phyloP scores from a whole-genome alignment of 345 rosid genomes.

The Litchi chinensis region DNA sequence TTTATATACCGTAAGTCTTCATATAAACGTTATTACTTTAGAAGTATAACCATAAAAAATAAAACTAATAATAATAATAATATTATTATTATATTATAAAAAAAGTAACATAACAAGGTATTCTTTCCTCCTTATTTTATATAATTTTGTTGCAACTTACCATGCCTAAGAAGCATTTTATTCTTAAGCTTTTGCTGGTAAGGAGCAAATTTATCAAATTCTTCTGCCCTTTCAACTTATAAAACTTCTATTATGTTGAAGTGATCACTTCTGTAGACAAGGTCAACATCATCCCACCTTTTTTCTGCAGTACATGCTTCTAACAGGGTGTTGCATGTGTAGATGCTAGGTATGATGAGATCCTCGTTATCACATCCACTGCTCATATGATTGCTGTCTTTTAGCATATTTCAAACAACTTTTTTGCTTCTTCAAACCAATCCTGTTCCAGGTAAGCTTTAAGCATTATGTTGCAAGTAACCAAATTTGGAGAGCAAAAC shows the following conservation, averaged over 20 bases:
- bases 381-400: slow-evolving; percentile 47
- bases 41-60: not conserved
- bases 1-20: not conserved
- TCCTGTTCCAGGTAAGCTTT: slow-evolving; percentile 73
- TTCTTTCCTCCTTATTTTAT: not conserved
- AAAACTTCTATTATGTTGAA: slow-evolving; percentile 92
- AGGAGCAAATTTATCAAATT: slow-evolving; percentile 80
- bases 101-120: not conserved
- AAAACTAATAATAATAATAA: not conserved
- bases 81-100: too few species aligned
- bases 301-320: slow-evolving; percentile 58
- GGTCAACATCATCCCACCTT: slow-evolving; percentile 80
- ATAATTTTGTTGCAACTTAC: slow-evolving; percentile 39
- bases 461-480: slow-evolving; percentile 80
- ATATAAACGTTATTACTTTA: not conserved
- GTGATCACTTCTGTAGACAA: slow-evolving; percentile 84
- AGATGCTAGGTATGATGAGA: slow-evolving; percentile 65
- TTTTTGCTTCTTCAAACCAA: slow-evolving; percentile 71
- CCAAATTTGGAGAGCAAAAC: slow-evolving; percentile 81
- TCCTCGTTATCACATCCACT: slow-evolving; percentile 44
- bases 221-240: slow-evolving; percentile 88
- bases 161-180: slow-evolving; percentile 96
- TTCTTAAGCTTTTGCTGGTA: slow-evolving; percentile 65
- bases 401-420: slow-evolving; percentile 63
- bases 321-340: slow-evolving; percentile 76